Conservation (phyloP, 495 filamentous ascomycete species). For the Aspergillus biplanus region DNA sequence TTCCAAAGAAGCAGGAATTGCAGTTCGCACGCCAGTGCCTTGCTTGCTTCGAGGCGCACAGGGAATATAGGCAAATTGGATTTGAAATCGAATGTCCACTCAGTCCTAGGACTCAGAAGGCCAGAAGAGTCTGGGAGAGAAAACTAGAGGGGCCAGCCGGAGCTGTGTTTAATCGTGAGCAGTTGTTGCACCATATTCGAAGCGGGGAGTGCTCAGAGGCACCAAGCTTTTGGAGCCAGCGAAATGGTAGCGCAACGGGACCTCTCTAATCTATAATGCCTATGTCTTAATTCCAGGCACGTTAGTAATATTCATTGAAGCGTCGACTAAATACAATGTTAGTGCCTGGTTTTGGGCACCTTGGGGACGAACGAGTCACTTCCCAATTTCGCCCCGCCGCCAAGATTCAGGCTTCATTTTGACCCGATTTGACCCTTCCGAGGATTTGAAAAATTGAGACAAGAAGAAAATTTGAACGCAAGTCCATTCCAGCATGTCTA, state of each 20-base stretch:
- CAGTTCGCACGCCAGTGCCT: too few species aligned
- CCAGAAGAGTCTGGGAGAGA: neutral
- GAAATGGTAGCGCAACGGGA: neutral
- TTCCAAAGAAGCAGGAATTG: too few species aligned
- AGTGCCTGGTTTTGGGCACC: too few species aligned
- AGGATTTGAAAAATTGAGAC: neutral
- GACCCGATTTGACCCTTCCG: slow-evolving; percentile 15
- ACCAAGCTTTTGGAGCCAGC: neutral
- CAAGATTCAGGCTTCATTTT: neutral
- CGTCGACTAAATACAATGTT: too few species aligned
- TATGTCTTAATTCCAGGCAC: too few species aligned
- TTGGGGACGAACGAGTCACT: too few species aligned
- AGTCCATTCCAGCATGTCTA: neutral
- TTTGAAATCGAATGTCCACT: neutral
- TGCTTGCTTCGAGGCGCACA: neutral
- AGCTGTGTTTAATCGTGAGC: neutral
- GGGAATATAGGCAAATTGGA: neutral
- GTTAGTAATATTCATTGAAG: too few species aligned
- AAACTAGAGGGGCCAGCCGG: neutral
- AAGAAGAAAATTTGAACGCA: too few species aligned
- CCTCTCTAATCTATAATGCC: too few species aligned
- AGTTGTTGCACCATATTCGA: neutral
- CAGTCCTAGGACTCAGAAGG: neutral
- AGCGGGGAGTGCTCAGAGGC: neutral
- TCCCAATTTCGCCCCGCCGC: neutral